Conservation (phyloP, 176 grass and related monocot genomes). For the Lolium perenne region DNA sequence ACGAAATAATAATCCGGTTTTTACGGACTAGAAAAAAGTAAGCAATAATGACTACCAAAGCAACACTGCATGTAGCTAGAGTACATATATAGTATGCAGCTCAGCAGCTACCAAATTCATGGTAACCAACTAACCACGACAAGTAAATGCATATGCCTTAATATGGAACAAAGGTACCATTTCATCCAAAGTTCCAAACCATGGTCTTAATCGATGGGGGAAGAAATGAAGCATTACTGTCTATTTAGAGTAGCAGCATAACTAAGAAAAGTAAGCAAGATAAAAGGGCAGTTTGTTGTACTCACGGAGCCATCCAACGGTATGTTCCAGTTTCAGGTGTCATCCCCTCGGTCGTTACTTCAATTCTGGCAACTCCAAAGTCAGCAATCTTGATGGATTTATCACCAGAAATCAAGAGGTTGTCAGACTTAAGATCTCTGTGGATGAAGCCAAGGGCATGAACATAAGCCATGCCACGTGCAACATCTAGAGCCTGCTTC, state of each 20-base stretch:
- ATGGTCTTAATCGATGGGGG: neutral
- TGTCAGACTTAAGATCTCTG: slow-evolving; percentile 81
- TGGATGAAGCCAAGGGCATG: slow-evolving; percentile 80
- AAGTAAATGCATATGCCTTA: slow-evolving; percentile 9
- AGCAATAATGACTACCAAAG: slow-evolving; percentile 11
- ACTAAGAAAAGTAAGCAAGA: slow-evolving; percentile 15
- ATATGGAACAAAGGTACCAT: slow-evolving; percentile 14
- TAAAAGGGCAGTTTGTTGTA: slow-evolving; percentile 39
- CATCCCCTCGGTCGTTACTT: slow-evolving; percentile 84
- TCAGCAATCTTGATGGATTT: slow-evolving; percentile 85
- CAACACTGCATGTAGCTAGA: slow-evolving; percentile 14
- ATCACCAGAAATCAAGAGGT: slow-evolving; percentile 74
- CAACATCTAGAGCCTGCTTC: slow-evolving; percentile 76
- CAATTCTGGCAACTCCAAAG: slow-evolving; percentile 84
- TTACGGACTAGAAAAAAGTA: slow-evolving; percentile 6
- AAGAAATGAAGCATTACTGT: neutral
- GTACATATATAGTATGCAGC: slow-evolving; percentile 22
- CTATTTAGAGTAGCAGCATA: slow-evolving; percentile 20
- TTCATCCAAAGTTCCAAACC: neutral
- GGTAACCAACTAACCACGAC: slow-evolving; percentile 27
- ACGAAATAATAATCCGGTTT: neutral
- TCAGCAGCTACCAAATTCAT: slow-evolving; percentile 12
- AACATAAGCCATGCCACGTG: slow-evolving; percentile 79
- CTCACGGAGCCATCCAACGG: slow-evolving; percentile 95
- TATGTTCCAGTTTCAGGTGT: slow-evolving; percentile 93